phyloP scores from a whole-genome alignment of 768 basidiomycete genomes.

The Lyophyllum semitale region DNA sequence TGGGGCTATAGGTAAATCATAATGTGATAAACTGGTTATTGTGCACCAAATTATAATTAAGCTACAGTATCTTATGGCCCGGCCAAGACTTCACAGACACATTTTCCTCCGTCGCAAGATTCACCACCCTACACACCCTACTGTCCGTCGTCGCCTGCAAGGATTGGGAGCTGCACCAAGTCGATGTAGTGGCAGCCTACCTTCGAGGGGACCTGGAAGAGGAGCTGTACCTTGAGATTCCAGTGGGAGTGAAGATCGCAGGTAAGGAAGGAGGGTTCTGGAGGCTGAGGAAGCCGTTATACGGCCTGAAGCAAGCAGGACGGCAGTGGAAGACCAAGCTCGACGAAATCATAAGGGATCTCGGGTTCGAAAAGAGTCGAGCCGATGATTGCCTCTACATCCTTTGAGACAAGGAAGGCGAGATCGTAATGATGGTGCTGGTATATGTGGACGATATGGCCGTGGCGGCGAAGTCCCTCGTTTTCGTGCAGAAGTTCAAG shows the following conservation, averaged over 20 bases:
- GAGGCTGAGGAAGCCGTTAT: neutral
- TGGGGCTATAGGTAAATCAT: too few species aligned
- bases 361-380: too few species aligned
- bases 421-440: too few species aligned
- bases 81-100: too few species aligned
- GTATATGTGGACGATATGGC: too few species aligned
- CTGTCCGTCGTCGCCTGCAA: neutral
- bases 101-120: neutral
- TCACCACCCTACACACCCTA: neutral
- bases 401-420: too few species aligned
- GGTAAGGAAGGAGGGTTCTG: too few species aligned
- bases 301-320: neutral
- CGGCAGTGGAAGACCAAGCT: neutral
- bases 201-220: neutral
- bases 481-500: conserved; percentile 2
- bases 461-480: neutral
- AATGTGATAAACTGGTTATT: too few species aligned
- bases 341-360: too few species aligned
- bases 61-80: too few species aligned
- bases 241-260: neutral
- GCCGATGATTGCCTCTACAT: conserved; percentile 8
- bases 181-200: conserved; percentile 2
- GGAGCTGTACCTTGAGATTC: neutral
- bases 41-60: too few species aligned
- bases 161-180: conserved; percentile 3